Evolutionary conservation across 1,139 yeast species (phyloP), one percentile per base, ranked within the genome.

Genomic region (Zygosaccharomyces pseudobailii): DNA sequence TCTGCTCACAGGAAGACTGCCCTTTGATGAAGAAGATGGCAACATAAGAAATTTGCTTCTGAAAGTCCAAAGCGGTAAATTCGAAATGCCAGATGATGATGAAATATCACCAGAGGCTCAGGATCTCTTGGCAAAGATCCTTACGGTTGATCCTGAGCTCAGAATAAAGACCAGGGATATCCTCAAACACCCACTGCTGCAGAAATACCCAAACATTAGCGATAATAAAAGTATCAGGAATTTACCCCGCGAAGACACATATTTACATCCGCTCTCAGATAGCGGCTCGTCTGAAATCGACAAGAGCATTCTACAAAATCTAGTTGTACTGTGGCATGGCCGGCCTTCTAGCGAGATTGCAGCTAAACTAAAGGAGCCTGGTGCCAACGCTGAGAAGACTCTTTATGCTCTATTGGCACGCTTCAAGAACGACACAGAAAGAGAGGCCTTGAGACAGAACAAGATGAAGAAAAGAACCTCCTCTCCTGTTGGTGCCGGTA

Each of bases 11-110:
- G 98, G 98, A 32, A 92, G 92, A 67, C 73, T 92, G 53, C 98
- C 98, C 1, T 94, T 94, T 66, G 98, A 92, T 68, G 97, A 92
- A 68, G 97, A 89, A 60, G 67, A 65, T 45, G 69, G 69, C 22
- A 89, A 89, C 66, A 89, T 92, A 55, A 77, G 97, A 56, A 83
- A 84, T 57, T 72, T 92, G 52, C 73, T 94, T 40, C 72, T 88
- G 57, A 92, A 92, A 66, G 98, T 92, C 30, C 97, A 92, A 70
- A 81, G 82, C 50, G 99, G 98, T 25, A 78, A 80, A 59, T 92
- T 82, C 64, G 75, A 77, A 45, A 88, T 92, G 86, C 97, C 97
- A 17, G 75, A 76, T 33, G 82, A 84, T 48, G 76, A 78, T 39
- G 85, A 85, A 52, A 67, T 85, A 34, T 77, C 86, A 38, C 50